These are phyloP conservation scores for Astrothelium macrocarpum DNA, from an alignment of 495 filamentous ascomycete genomes.

Conservation along the genomic window DNA sequence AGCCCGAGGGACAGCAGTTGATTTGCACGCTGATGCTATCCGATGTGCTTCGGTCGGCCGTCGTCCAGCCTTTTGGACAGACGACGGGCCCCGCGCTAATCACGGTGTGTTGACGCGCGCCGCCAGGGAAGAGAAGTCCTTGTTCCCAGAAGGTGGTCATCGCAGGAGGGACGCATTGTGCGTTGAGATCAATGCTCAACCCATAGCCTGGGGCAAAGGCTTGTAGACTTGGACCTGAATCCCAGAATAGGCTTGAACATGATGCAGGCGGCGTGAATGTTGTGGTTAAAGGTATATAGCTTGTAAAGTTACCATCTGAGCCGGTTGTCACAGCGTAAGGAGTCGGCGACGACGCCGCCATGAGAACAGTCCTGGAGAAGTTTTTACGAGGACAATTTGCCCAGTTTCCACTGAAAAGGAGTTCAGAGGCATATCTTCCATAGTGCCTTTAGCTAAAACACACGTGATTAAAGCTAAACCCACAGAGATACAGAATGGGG, in stretches of 20 bases:
- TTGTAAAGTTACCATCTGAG: slow-evolving; percentile 5
- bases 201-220: slow-evolving; percentile 5
- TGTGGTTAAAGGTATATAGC: slow-evolving; percentile 6
- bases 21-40: slow-evolving; percentile 5
- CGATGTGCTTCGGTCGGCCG: slow-evolving; percentile 4
- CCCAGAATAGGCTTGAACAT: slow-evolving; percentile 3
- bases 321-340: slow-evolving; percentile 5
- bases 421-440: slow-evolving; percentile 3
- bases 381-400: not conserved
- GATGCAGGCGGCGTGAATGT: slow-evolving; percentile 6
- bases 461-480: not conserved
- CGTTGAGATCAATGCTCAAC: slow-evolving; percentile 5
- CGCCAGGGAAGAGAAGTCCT: slow-evolving; percentile 3
- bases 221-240: slow-evolving; percentile 2
- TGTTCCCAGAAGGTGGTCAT: slow-evolving; percentile 5
- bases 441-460: slow-evolving; percentile 1
- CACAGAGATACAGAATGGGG: slow-evolving; percentile 2
- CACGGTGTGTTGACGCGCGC: slow-evolving; percentile 6
- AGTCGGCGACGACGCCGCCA: slow-evolving; percentile 6
- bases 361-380: not conserved
- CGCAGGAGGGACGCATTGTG: slow-evolving; percentile 5
- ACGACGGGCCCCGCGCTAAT: slow-evolving; percentile 6
- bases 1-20: slow-evolving; percentile 6
- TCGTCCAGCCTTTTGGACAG: slow-evolving; percentile 4
- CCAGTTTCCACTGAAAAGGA: slow-evolving; percentile 4